phyloP scores from a whole-genome alignment of 78 protist species.

The Emiliania huxleyi region DNA sequence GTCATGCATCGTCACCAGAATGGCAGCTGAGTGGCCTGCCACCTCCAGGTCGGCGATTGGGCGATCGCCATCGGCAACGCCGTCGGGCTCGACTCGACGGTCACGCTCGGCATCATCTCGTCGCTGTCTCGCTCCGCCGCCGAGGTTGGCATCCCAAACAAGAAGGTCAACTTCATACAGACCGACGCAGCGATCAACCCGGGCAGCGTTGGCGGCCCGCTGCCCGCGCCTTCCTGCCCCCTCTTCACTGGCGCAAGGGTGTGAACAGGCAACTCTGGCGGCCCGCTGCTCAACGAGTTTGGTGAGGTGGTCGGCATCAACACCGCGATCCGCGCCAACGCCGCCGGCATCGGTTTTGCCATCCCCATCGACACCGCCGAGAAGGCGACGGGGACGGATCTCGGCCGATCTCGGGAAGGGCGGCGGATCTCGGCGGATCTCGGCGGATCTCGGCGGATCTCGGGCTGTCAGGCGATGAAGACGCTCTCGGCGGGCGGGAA shows the following conservation, averaged over 20 bases:
- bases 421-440: no score
- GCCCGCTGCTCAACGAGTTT: not conserved
- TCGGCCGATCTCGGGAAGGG: no score
- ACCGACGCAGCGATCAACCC: constrained; percentile 27
- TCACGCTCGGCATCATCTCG: constrained; percentile 16
- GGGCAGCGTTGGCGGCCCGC: constrained; percentile 11
- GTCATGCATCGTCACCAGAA: no score
- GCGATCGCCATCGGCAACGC: constrained; percentile 15
- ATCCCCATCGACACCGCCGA: constrained; percentile 5
- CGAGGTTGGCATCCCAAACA: constrained; percentile 23
- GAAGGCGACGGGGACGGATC: no score
- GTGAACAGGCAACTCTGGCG: no score
- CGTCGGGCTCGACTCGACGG: constrained; percentile 16
- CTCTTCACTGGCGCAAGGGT: no score
- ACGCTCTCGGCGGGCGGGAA: not conserved
- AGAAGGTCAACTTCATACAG: constrained; percentile 21
- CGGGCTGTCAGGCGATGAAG: not conserved
- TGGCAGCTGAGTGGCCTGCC: no score
- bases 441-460: no score
- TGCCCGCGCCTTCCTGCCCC: no score
- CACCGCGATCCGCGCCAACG: constrained; percentile 28
- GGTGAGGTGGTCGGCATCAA: constrained; percentile 4
- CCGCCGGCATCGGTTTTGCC: constrained; percentile 28
- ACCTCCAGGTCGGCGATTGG: constrained; percentile 14
- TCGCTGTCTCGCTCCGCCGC: not conserved